Evolutionary conservation across 1,284 basidiomycete genomes (phyloP).

Genomic region (Xerocomus minutiporus): DNA sequence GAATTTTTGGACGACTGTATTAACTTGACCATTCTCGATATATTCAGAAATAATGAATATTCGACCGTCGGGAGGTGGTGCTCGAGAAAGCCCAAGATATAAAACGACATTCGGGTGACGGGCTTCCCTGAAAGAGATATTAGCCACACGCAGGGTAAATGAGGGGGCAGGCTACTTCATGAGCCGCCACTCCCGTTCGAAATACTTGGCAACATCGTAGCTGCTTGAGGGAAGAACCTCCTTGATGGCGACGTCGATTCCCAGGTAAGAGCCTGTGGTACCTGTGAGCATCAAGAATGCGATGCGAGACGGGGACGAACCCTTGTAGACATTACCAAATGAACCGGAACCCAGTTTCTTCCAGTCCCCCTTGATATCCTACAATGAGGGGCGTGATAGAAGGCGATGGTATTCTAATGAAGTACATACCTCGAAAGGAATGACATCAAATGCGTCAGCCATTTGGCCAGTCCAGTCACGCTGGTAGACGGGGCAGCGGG

Average conservation of each 20-base stretch:
- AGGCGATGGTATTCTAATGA: background rate
- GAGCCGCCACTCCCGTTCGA: constrained; percentile 94
- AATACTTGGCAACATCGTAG: constrained; percentile 95
- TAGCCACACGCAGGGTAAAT: background rate
- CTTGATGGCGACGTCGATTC: constrained; percentile 95
- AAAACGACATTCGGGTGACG: constrained; percentile 92
- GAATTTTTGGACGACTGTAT: background rate
- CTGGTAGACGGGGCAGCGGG: background rate
- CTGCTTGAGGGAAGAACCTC: constrained; percentile 86
- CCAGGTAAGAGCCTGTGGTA: constrained; percentile 76
- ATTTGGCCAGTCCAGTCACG: constrained; percentile 8
- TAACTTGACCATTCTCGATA: constrained; percentile 63
- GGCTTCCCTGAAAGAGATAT: constrained; percentile 49
- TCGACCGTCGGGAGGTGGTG: constrained; percentile 75
- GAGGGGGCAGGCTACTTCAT: constrained; percentile 60
- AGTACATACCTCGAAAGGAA: constrained; percentile 65
- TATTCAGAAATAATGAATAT: constrained; percentile 90
- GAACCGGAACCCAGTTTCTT: constrained; percentile 85
- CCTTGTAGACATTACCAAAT: constrained; percentile 91
- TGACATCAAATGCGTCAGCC: constrained; percentile 76
- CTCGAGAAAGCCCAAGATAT: constrained; percentile 89
- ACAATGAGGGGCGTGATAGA: constrained; percentile 8
- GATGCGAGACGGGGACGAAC: constrained; percentile 36
- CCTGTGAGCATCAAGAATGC: constrained; percentile 4
- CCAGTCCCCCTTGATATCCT: constrained; percentile 89